phyloP scores from a whole-genome alignment of 2,329 filamentous ascomycete genomes.

The Diaporthe batatas region DNA sequence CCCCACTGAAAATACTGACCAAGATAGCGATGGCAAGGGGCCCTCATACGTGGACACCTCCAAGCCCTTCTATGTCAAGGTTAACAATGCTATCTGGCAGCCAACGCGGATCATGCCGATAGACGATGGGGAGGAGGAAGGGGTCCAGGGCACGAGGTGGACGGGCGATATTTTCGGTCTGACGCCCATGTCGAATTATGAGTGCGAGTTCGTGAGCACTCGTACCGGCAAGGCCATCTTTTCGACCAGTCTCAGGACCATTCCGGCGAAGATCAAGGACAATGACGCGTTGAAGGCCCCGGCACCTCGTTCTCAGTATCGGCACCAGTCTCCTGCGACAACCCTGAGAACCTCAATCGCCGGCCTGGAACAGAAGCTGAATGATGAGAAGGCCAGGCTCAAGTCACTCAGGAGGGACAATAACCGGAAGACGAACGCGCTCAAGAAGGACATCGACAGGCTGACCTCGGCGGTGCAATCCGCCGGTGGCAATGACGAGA shows the following conservation, averaged over 20 bases:
- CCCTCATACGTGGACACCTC: slow-evolving; percentile 71
- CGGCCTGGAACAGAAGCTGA: slow-evolving; percentile 77
- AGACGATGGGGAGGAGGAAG: slow-evolving; percentile 53
- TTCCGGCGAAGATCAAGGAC: slow-evolving; percentile 61
- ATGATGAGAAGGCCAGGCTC: slow-evolving; percentile 76
- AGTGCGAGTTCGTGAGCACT: slow-evolving; percentile 81
- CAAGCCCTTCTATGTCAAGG: slow-evolving; percentile 83
- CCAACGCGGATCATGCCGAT: slow-evolving; percentile 77
- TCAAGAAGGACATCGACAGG: slow-evolving; percentile 81
- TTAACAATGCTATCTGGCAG: slow-evolving; percentile 86
- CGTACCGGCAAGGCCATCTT: slow-evolving; percentile 76
- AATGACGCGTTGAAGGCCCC: slow-evolving; percentile 55
- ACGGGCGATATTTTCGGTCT: slow-evolving; percentile 78
- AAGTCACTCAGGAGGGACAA: slow-evolving; percentile 82
- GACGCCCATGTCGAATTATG: slow-evolving; percentile 81
- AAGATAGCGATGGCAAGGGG: slow-evolving; percentile 54
- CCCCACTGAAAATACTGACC: slow-evolving; percentile 47
- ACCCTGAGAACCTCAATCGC: slow-evolving; percentile 83
- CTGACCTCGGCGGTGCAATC: slow-evolving; percentile 76
- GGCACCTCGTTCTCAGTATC: slow-evolving; percentile 69
- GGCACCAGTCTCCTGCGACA: slow-evolving; percentile 81
- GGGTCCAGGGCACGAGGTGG: slow-evolving; percentile 67
- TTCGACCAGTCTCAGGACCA: slow-evolving; percentile 78
- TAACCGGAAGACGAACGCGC: slow-evolving; percentile 74
- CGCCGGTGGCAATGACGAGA: slow-evolving; percentile 80